Evolutionary conservation across 768 basidiomycete species (phyloP).

Genomic region (Agrocybe praecox): DNA sequence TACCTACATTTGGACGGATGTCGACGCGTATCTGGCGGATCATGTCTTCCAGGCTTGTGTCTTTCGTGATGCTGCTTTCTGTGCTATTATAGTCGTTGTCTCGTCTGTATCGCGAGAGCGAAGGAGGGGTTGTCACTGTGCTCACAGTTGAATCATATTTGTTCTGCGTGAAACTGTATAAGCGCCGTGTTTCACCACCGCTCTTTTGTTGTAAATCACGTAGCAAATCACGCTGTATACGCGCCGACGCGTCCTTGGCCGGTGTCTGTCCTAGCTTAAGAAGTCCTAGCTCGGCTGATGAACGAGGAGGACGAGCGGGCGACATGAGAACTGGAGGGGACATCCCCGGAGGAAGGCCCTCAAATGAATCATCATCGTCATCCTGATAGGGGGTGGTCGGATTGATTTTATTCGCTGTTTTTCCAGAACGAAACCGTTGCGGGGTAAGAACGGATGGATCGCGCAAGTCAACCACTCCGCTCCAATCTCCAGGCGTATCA

Average conservation of each 20-base stretch:
- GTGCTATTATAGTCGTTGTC: slow-evolving; percentile 42
- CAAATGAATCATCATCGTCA: slow-evolving; percentile 52
- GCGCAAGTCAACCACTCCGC: slow-evolving; percentile 73
- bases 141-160: slow-evolving; percentile 66
- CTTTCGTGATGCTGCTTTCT: slow-evolving; percentile 48
- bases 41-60: slow-evolving; percentile 69
- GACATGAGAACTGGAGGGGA: slow-evolving; percentile 61
- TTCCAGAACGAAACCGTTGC: slow-evolving; percentile 31
- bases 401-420: slow-evolving; percentile 19
- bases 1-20: slow-evolving; percentile 18
- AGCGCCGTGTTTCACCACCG: slow-evolving; percentile 24
- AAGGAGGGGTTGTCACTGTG: slow-evolving; percentile 71
- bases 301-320: slow-evolving; percentile 52
- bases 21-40: slow-evolving; percentile 50
- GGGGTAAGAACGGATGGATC: slow-evolving; percentile 55
- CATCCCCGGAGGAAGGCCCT: slow-evolving; percentile 57
- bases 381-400: slow-evolving; percentile 23
- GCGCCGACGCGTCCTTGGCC: slow-evolving; percentile 66
- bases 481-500: slow-evolving; percentile 58
- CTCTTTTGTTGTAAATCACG: slow-evolving; percentile 50
- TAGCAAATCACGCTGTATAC: slow-evolving; percentile 68
- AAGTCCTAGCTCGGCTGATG: slow-evolving; percentile 49
- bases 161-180: slow-evolving; percentile 28
- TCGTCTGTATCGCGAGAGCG: slow-evolving; percentile 59
- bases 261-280: slow-evolving; percentile 64